A percentile compares a stretch with the other conserved stretches of the same genome.
Evolutionary conservation across 441 rosid species (phyloP).

Genomic region (Pelargonium australe): DNA sequence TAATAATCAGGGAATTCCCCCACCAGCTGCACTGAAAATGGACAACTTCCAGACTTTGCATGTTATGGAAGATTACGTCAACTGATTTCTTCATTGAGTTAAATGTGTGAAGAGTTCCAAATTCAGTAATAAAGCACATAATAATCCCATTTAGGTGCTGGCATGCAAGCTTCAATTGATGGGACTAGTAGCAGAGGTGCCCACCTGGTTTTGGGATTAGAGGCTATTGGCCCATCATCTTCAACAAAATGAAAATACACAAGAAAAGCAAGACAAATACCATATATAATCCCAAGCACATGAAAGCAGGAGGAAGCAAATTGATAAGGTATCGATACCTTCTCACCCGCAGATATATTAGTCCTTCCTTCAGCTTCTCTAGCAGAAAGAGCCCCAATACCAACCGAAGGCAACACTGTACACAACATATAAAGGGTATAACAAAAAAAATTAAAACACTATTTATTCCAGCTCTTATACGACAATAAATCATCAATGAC

Average conservation of each 20-base stretch:
- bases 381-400: slow-evolving; percentile 82
- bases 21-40: background rate
- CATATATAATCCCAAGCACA: background rate
- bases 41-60: background rate
- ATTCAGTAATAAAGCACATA: background rate
- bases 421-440: background rate
- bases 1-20: background rate
- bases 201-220: background rate
- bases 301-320: background rate
- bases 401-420: slow-evolving; percentile 85
- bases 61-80: background rate
- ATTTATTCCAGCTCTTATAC: background rate
- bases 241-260: background rate
- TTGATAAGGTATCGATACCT: slow-evolving; percentile 35
- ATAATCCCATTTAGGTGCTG: background rate
- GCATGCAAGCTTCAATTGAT: background rate
- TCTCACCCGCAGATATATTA: slow-evolving; percentile 70
- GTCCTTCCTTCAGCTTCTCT: slow-evolving; percentile 96
- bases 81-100: too few relatives aligned
- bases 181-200: background rate
- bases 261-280: background rate
- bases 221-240: background rate
- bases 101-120: too few relatives aligned
- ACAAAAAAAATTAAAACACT: background rate
- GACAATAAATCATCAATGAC: background rate